These are phyloP conservation scores for Aspergillus biplanus DNA, from an alignment of 495 filamentous ascomycete species.

Conservation along the genomic window DNA sequence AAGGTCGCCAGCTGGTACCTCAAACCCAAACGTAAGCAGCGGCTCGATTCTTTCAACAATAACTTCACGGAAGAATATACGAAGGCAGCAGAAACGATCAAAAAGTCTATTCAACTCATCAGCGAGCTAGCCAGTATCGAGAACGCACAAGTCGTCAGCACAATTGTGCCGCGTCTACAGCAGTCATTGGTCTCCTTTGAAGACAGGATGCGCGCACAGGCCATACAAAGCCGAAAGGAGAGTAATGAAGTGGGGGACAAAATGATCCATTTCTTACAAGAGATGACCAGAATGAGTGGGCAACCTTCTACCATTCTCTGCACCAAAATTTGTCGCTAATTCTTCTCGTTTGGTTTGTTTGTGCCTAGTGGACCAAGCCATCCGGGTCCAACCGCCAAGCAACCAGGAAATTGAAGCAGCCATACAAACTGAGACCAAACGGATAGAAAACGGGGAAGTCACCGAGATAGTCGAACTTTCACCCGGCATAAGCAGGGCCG, in stretches of 20 bases:
- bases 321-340: too few species aligned
- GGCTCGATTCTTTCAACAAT: constrained; percentile 4
- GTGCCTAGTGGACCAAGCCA: too few species aligned
- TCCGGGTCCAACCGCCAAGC: too few species aligned
- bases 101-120: not conserved
- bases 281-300: not conserved
- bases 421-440: too few species aligned
- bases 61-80: not conserved
- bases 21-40: not conserved
- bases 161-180: constrained; percentile 1
- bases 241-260: not conserved
- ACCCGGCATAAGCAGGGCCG: not conserved
- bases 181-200: not conserved
- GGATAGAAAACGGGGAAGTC: not conserved
- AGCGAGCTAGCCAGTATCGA: not conserved
- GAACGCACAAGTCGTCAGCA: not conserved
- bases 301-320: too few species aligned
- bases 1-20: constrained; percentile 4
- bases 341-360: too few species aligned
- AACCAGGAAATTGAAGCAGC: too few species aligned
- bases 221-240: not conserved
- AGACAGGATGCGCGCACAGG: not conserved
- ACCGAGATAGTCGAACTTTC: not conserved
- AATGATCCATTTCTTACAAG: not conserved
- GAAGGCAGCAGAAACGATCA: not conserved